A percentile compares a stretch with the other conserved stretches of the same genome.
phyloP scores from a whole-genome alignment of 208 protist species.

The Lotmaria passim region DNA sequence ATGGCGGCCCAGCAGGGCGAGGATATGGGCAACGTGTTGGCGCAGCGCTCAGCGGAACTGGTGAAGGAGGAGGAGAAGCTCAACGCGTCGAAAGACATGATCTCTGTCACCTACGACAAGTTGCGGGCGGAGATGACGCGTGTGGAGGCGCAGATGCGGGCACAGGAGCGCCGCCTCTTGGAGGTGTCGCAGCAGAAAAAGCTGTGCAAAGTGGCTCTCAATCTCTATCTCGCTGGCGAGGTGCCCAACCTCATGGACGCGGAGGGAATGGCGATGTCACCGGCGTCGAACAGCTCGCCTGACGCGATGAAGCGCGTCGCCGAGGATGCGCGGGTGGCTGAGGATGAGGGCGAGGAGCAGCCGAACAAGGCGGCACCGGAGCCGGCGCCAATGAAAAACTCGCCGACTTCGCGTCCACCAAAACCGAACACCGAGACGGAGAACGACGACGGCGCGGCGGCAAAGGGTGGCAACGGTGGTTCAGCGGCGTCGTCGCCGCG shows the following conservation, averaged over 20 bases:
- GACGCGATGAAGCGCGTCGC: conserved; percentile 37
- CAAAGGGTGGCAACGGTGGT: conserved; percentile 20
- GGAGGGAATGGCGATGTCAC: conserved; percentile 16
- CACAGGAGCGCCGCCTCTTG: conserved; percentile 56
- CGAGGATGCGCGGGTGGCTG: conserved; percentile 12
- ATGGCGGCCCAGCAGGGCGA: conserved; percentile 21
- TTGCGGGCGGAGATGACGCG: conserved; percentile 77
- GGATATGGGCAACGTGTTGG: conserved; percentile 63
- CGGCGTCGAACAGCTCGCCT: conserved; percentile 7
- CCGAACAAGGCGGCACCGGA: conserved; percentile 46
- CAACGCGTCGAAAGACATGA: conserved; percentile 45
- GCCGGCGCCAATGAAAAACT: conserved; percentile 39
- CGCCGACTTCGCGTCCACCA: conserved; percentile 27
- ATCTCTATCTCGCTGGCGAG: conserved; percentile 65
- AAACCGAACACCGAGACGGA: conserved; percentile 5
- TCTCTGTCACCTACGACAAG: conserved; percentile 74
- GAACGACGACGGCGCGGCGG: conserved; percentile 1
- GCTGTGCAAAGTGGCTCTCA: conserved; percentile 79
- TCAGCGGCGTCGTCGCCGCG: conserved; percentile 13
- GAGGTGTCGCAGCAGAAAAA: conserved; percentile 75
- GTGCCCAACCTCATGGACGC: conserved; percentile 53
- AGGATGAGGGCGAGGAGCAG: conserved; percentile 40
- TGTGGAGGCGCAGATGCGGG: conserved; percentile 79
- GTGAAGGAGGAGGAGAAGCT: conserved; percentile 79
- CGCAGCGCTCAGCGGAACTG: conserved; percentile 60